Evolutionary conservation across 805 yeast species (phyloP).

Genomic region (Debaryomyces maramus): DNA sequence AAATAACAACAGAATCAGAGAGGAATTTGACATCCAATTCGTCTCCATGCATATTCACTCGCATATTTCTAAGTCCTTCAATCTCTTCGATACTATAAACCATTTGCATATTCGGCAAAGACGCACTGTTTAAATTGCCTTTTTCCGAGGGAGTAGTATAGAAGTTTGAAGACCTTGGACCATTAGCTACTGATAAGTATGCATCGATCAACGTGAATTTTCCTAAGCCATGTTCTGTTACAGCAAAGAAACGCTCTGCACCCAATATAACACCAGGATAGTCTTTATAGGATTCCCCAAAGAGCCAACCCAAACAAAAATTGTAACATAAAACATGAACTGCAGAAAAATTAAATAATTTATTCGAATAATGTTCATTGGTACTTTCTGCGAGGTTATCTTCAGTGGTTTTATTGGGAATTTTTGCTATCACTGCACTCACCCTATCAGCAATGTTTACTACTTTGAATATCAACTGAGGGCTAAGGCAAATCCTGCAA

Average conservation of each 20-base stretch:
- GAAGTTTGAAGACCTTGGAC: constrained; percentile 50
- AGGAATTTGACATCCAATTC: constrained; percentile 64
- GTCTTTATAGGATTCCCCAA: constrained; percentile 44
- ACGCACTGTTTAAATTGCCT: constrained; percentile 58
- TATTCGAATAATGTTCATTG: neutral
- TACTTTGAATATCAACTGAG: constrained; percentile 45
- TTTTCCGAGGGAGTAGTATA: constrained; percentile 48
- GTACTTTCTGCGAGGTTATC: neutral
- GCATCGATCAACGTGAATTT: constrained; percentile 68
- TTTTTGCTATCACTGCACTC: neutral
- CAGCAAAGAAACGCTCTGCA: constrained; percentile 68
- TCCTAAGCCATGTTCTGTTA: constrained; percentile 61
- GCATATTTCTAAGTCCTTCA: constrained; percentile 37
- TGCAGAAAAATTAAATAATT: constrained; percentile 40
- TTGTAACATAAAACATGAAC: constrained; percentile 62
- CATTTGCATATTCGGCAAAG: constrained; percentile 66
- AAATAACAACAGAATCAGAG: constrained; percentile 52
- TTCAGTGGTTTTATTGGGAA: neutral
- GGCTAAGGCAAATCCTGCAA: constrained; percentile 58
- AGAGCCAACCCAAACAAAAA: constrained; percentile 78
- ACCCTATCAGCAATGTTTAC: constrained; percentile 33
- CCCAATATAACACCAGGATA: constrained; percentile 80
- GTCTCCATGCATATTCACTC: constrained; percentile 62
- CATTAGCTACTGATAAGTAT: constrained; percentile 70
- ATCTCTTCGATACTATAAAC: constrained; percentile 39